Percentiles rank a stretch among this genome's conserved stretches.
Conservation (phyloP, 2,329 filamentous ascomycete species). For the Pestalotiopsis sp. region DNA sequence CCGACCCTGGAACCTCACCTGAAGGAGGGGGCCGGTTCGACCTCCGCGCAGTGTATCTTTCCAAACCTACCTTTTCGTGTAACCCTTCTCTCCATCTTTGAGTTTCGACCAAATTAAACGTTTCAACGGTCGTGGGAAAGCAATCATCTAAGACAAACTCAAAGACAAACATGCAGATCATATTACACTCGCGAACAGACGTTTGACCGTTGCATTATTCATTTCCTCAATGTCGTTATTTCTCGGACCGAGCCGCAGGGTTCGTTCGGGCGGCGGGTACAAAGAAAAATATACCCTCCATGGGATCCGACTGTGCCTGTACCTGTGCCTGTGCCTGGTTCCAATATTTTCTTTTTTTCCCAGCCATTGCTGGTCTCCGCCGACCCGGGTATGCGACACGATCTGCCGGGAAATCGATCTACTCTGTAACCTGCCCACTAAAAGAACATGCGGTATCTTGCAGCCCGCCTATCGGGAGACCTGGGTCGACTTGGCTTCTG, state of each 20-base stretch:
- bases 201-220: background rate
- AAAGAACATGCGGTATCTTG: background rate
- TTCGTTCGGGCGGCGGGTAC: background rate
- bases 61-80: background rate
- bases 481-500: background rate
- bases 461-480: background rate
- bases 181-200: background rate
- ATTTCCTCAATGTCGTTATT: background rate
- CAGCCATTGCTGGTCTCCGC: background rate
- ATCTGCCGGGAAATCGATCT: background rate
- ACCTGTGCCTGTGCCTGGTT: background rate
- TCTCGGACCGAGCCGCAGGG: background rate
- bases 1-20: background rate
- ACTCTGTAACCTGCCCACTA: background rate
- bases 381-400: background rate
- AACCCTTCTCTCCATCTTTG: background rate
- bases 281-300: background rate
- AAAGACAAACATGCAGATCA: background rate
- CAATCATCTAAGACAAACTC: background rate
- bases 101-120: background rate
- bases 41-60: background rate
- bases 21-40: background rate
- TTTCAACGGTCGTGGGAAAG: background rate
- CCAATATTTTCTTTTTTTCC: background rate
- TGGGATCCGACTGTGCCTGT: background rate